phyloP scores from a whole-genome alignment of 805 yeast genomes.

The Nakazawaea sp. region DNA sequence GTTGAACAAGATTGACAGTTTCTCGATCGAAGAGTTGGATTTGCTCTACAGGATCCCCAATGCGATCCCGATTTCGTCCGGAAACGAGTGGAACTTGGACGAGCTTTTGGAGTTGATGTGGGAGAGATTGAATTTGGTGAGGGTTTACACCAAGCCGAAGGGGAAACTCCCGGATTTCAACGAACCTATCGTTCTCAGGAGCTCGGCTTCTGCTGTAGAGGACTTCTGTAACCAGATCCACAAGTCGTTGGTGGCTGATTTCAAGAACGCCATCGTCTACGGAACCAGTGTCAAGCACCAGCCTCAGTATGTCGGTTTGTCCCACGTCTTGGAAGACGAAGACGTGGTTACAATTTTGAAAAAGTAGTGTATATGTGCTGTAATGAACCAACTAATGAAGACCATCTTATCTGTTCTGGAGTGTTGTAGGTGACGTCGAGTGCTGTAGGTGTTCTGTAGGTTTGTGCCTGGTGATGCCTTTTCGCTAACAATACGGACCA shows the following conservation, averaged over 20 bases:
- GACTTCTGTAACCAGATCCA: slow-evolving; percentile 97
- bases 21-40: slow-evolving; percentile 90
- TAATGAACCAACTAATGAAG: background rate
- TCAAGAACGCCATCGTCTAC: slow-evolving; percentile 86
- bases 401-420: background rate
- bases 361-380: slow-evolving; percentile 26
- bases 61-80: slow-evolving; percentile 96
- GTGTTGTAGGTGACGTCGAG: too few relatives aligned
- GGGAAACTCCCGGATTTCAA: slow-evolving; percentile 89
- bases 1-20: slow-evolving; percentile 91
- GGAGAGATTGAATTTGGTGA: slow-evolving; percentile 82
- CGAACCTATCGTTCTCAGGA: slow-evolving; percentile 90
- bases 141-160: slow-evolving; percentile 97
- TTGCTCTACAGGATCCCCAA: slow-evolving; percentile 87
- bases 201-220: slow-evolving; percentile 77
- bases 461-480: too few relatives aligned
- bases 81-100: slow-evolving; percentile 94
- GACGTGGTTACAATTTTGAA: slow-evolving; percentile 95
- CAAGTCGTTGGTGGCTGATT: slow-evolving; percentile 88
- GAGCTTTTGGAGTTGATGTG: slow-evolving; percentile 94
- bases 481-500: too few relatives aligned
- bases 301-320: slow-evolving; percentile 91
- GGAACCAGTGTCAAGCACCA: slow-evolving; percentile 97
- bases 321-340: slow-evolving; percentile 84
- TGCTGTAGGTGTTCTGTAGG: too few relatives aligned